Percentiles rank a stretch among this genome's conserved stretches.
phyloP scores from a whole-genome alignment of 192 early-diverging fungal genomes.

The Coemansia sp. region DNA sequence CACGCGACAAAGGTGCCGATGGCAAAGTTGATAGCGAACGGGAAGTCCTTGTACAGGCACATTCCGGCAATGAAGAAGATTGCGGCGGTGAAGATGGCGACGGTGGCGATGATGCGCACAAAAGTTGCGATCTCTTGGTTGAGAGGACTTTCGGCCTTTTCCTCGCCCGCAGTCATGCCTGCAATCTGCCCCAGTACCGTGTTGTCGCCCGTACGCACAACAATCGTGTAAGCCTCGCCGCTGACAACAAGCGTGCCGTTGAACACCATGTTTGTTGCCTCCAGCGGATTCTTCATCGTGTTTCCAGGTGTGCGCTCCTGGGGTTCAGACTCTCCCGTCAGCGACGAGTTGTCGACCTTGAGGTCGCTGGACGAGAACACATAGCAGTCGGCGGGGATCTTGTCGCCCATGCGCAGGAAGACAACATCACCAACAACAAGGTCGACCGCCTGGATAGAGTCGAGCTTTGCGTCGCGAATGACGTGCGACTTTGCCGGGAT shows the following conservation, averaged over 20 bases:
- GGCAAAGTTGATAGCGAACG: conserved; percentile 84
- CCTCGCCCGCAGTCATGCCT: conserved; percentile 77
- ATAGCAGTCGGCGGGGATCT: conserved; percentile 89
- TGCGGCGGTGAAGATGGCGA: conserved; percentile 75
- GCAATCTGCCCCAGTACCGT: conserved; percentile 98
- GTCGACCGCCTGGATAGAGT: conserved; percentile 67
- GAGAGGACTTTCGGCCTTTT: conserved; percentile 73
- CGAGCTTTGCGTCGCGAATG: conserved; percentile 74
- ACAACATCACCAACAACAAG: conserved; percentile 90
- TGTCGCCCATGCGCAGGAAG: conserved; percentile 90
- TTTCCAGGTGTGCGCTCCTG: conserved; percentile 76
- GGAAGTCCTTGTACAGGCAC: conserved; percentile 61
- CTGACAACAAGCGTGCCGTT: conserved; percentile 84
- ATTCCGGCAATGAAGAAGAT: conserved; percentile 85
- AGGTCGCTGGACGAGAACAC: conserved; percentile 80
- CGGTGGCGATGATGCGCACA: conserved; percentile 82
- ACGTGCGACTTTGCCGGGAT: conserved; percentile 84
- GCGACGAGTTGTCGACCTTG: conserved; percentile 96
- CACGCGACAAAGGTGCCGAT: conserved; percentile 88
- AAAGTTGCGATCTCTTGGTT: conserved; percentile 76
- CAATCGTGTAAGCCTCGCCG: conserved; percentile 91
- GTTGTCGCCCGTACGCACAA: conserved; percentile 89
- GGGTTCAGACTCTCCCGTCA: conserved; percentile 95
- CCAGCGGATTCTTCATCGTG: conserved; percentile 78
- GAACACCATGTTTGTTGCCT: conserved; percentile 91